Conservation (phyloP, 192 early-diverging fungal species). For the Backusella westeae region DNA sequence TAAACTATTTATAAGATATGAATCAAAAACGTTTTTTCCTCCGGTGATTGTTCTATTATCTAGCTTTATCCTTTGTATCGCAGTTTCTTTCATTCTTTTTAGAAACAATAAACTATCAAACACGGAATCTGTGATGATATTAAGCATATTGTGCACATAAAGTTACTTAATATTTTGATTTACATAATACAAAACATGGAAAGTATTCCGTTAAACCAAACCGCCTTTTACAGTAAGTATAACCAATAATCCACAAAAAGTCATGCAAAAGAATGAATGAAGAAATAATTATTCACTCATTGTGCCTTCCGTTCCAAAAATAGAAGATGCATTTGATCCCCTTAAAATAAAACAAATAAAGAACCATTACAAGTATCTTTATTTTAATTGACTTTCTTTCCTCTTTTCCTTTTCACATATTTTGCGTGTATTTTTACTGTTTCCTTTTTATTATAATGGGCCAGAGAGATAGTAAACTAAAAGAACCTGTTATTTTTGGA, state of each 20-base stretch:
- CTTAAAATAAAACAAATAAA: background rate
- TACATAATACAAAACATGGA: too few species aligned
- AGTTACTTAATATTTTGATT: too few species aligned
- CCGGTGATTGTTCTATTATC: background rate
- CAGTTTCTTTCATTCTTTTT: background rate
- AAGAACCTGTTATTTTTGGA: background rate
- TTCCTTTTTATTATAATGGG: slow-evolving; percentile 2
- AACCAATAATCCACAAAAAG: too few species aligned
- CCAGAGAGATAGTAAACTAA: background rate
- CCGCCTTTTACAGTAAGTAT: background rate
- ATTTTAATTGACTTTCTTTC: slow-evolving; percentile 7
- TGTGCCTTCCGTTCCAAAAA: background rate
- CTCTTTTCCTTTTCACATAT: background rate
- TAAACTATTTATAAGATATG: background rate
- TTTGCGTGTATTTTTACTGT: slow-evolving; percentile 2
- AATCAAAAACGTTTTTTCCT: background rate
- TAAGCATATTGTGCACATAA: too few species aligned
- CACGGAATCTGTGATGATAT: background rate
- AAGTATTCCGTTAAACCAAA: background rate
- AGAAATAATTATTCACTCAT: background rate
- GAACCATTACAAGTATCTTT: background rate
- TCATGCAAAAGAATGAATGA: background rate
- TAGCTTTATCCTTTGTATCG: background rate
- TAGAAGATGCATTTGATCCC: slow-evolving; percentile 1
- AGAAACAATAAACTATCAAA: background rate